These are phyloP conservation scores for Chara braunii DNA, from an alignment of 139 green algal species.

Conservation along the genomic window DNA sequence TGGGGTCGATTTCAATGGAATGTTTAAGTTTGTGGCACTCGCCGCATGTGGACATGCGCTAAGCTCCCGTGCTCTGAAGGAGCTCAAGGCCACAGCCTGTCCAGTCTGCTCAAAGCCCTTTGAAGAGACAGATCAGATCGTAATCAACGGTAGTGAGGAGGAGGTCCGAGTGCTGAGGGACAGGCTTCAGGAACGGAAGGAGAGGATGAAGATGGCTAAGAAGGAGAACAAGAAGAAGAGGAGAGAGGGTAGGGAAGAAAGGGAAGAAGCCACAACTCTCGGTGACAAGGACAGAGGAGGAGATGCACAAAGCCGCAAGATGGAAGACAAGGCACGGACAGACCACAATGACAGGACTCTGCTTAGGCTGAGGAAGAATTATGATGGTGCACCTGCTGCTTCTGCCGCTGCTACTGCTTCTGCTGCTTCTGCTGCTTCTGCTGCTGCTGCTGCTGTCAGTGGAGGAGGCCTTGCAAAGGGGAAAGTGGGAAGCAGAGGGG, in stretches of 20 bases:
- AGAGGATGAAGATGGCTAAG: slow-evolving; percentile 21
- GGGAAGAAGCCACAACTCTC: no score
- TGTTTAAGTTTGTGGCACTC: slow-evolving; percentile 35
- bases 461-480: slow-evolving; percentile 5
- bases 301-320: no score
- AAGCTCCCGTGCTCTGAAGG: slow-evolving; percentile 40
- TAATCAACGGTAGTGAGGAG: slow-evolving; percentile 41
- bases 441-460: slow-evolving; percentile 20
- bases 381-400: not conserved
- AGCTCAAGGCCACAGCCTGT: slow-evolving; percentile 15
- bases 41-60: slow-evolving; percentile 35
- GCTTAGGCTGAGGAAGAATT: not conserved
- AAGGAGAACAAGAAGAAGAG: slow-evolving; percentile 12
- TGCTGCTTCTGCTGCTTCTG: no score
- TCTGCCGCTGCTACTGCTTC: no score
- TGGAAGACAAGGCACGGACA: no score
- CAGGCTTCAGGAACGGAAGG: slow-evolving; percentile 12
- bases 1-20: slow-evolving; percentile 43
- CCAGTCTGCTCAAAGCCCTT: slow-evolving; percentile 33
- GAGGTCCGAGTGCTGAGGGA: slow-evolving; percentile 26
- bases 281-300: no score
- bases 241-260: no score
- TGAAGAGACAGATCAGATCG: slow-evolving; percentile 13
- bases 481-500: slow-evolving; percentile 9
- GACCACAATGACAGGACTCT: not conserved